A percentile compares a stretch with the other conserved stretches of the same genome.
Evolutionary conservation across 2,329 filamentous ascomycete genomes (phyloP).

Genomic region (Fusarium vanettenii): DNA sequence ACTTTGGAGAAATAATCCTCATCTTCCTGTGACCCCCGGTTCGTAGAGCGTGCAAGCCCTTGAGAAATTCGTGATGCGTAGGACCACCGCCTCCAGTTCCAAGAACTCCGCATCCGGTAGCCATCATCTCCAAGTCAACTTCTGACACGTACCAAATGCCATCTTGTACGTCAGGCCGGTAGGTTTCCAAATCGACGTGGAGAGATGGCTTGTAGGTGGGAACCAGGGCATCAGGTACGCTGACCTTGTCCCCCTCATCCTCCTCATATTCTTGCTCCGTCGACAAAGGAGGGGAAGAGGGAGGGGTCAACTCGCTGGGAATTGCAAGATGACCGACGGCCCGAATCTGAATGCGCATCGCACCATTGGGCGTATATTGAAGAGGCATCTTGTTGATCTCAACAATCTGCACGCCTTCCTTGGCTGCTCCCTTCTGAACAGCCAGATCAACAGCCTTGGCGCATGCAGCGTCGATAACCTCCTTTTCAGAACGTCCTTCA

Average conservation of each 20-base stretch:
- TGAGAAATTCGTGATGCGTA: conserved; percentile 57
- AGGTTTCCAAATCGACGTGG: conserved; percentile 44
- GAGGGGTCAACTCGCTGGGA: conserved; percentile 41
- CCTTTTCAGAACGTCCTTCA: conserved; percentile 51
- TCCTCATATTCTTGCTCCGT: conserved; percentile 28
- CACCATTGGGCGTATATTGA: conserved; percentile 50
- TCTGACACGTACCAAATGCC: conserved; percentile 52
- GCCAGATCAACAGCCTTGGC: conserved; percentile 48
- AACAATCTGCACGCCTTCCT: conserved; percentile 54
- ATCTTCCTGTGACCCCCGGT: conserved; percentile 50
- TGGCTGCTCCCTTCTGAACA: conserved; percentile 46
- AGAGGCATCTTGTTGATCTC: conserved; percentile 58
- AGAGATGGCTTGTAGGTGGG: conserved; percentile 48
- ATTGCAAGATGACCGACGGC: conserved; percentile 50
- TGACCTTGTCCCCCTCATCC: conserved; percentile 41
- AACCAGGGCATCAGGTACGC: conserved; percentile 44
- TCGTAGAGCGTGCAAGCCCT: conserved; percentile 53
- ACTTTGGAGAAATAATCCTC: conserved; percentile 53
- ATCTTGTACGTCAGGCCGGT: conserved; percentile 46
- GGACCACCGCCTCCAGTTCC: conserved; percentile 53
- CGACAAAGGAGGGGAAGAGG: conserved; percentile 28
- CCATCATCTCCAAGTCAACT: conserved; percentile 50
- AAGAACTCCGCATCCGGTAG: conserved; percentile 50
- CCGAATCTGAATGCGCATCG: conserved; percentile 49
- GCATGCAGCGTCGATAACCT: conserved; percentile 53